Base-by-base conservation (phyloP, 192 early-diverging fungal genomes). In the Coemansia biformis region DNA sequence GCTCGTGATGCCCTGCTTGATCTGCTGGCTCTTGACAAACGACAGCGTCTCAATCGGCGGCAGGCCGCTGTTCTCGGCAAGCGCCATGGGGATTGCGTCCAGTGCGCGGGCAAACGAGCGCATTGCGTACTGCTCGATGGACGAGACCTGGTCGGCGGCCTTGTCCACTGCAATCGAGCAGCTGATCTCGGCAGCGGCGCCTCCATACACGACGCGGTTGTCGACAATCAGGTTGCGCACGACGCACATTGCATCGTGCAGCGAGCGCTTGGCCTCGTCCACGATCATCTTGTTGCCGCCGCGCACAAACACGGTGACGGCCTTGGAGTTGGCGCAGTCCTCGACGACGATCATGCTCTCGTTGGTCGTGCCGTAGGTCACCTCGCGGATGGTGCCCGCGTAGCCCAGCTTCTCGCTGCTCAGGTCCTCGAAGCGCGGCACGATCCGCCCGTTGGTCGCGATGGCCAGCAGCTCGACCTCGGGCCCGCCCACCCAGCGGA, bases 221-320 rank as follows among this genome's bases (percentile, higher is more conserved):
- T 99, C 93, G 46, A 83, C 71, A 28, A 99, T 81, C 52, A 99
- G 76, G 65, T 98, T 99, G 47, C 97, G 88, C 32, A 99, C 97
- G 29, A 94, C 97, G 52, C 97, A 99, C 56, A 99, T 92, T 22
- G 97, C 93, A 77, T 99, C 96, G 68, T 97, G 93, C 35, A 97
- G 80, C 48, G 90, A 91, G 33, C 96, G 84, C 77, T 96, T 93
- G 53, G 96, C 96, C 76, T 99, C 96, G 59, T 99, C 96, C 53
- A 99, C 92, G 47, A 99, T 93, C 96, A 97, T 96, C 81, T 99
- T 97, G 81, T 97, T 99, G 56, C 93, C 94, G 50, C 96, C 96
- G 46, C 96, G 86, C 38, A 93, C 88, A 73, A 99, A 92, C 32
- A 96, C 79, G 16, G 96, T 98, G 16, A 98, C 93, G 10, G 96